Conservation (phyloP, 2,329 filamentous ascomycete genomes). For the Monosporascus sp. region DNA sequence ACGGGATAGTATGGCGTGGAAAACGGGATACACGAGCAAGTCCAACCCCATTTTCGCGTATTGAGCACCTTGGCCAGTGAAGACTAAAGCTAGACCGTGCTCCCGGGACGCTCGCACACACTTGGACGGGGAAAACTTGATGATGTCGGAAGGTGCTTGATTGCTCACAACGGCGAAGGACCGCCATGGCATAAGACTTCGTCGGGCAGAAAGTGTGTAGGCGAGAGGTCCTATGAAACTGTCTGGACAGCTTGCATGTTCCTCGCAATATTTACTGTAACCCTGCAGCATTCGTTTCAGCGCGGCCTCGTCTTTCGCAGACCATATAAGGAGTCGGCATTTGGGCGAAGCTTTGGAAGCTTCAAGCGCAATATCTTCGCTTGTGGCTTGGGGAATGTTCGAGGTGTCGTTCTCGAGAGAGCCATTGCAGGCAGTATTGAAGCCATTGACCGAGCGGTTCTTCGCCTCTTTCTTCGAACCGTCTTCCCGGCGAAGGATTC, state of each 20-base stretch:
- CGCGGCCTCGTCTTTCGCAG: constrained; percentile 1
- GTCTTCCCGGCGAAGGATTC: too few species aligned
- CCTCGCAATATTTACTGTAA: not conserved
- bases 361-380: not conserved
- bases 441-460: too few species aligned
- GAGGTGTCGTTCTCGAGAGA: too few species aligned
- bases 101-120: not conserved
- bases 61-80: not conserved
- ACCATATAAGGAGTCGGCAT: constrained; percentile 1
- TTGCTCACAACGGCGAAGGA: constrained; percentile 1
- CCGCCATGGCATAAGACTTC: constrained; percentile 1
- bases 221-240: not conserved
- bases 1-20: not conserved
- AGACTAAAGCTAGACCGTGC: not conserved
- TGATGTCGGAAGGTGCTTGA: not conserved
- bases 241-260: not conserved
- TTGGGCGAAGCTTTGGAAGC: not conserved
- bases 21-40: not conserved
- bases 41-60: not conserved
- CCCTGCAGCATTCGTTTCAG: not conserved
- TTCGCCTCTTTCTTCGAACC: too few species aligned
- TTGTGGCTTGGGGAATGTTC: too few species aligned
- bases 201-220: constrained; percentile 2
- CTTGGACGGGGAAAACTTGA: not conserved
- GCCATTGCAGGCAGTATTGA: too few species aligned